These are phyloP conservation scores for Exophiala aquamarina DNA, from an alignment of 2,329 filamentous ascomycete species.

Conservation along the genomic window DNA sequence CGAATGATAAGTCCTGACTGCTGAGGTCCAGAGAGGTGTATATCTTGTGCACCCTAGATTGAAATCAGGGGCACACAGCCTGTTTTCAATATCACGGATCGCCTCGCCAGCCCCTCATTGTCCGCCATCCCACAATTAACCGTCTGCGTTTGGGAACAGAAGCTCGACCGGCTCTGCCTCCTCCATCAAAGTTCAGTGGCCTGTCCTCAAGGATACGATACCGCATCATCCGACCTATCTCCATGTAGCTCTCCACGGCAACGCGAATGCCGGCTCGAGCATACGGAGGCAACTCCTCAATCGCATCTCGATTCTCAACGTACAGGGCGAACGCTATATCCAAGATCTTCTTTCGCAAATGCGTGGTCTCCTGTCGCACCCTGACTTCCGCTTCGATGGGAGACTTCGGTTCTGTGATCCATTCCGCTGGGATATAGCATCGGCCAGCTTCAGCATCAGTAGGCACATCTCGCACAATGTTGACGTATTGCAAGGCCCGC, in stretches of 20 bases:
- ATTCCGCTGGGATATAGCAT: constrained; percentile 66
- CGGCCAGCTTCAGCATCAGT: constrained; percentile 65
- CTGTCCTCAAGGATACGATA: constrained; percentile 19
- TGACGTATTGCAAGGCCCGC: constrained; percentile 72
- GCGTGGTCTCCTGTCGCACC: constrained; percentile 25
- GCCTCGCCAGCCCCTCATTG: constrained; percentile 40
- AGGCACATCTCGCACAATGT: constrained; percentile 72
- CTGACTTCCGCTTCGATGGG: not conserved
- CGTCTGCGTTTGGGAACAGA: constrained; percentile 50
- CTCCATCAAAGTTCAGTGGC: constrained; percentile 26
- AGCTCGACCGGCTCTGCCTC: constrained; percentile 32
- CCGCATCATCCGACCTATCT: constrained; percentile 60
- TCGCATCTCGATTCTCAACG: constrained; percentile 52
- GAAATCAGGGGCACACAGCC: too few species aligned
- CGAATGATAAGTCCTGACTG: too few species aligned
- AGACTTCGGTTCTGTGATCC: constrained; percentile 61
- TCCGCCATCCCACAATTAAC: constrained; percentile 59
- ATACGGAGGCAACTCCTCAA: constrained; percentile 61
- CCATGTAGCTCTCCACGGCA: constrained; percentile 74
- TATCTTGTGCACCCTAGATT: too few species aligned
- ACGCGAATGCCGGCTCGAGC: constrained; percentile 65
- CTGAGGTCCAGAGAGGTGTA: too few species aligned
- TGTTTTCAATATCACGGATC: constrained; percentile 11
- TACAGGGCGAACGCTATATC: constrained; percentile 64
- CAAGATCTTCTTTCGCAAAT: constrained; percentile 55